Base-by-base conservation (phyloP, 768 basidiomycete species). In the Boletus subcaerulescens region DNA sequence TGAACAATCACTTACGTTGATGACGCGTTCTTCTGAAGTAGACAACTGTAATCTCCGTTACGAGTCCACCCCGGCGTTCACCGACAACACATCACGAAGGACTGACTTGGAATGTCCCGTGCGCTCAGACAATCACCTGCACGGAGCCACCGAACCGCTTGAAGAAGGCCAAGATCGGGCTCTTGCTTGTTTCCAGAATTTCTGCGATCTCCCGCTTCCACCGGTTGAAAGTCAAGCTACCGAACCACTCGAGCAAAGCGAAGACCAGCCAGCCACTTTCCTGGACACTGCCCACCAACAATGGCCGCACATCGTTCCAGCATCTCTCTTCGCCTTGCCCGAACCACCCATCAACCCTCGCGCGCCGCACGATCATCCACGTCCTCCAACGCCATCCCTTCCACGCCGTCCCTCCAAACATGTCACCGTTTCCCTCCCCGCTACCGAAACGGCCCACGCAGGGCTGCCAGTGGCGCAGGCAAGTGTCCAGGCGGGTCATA, bases 321-420 rank as follows among this genome's bases (percentile, higher is more conserved):
- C 6, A 10, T 41, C 38, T 18, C 8, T 24, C 7, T 10, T 41
- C 42, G 13, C 8, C 18, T 39, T 39, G 15, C 38, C 38, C 1
- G 17, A 18, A 18, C 17, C n/a, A 39, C n/a, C n/a, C n/a, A n/a
- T n/a, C n/a, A 10, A 17, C 5, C 38, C 38, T 39, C 38, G 15
- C n/a, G 7, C 17, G n/a, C n/a, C 15, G 15, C 38, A 17, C 9
- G 38, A 7, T 0, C n/a, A 10, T 14, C 60, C 50, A 15, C 55
- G 60, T 24, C 55, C 55, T 0, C 55, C 50, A 3, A 62, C 56
- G 1, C 60, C 56, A 15, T 52, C 51, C 5, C n/a, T 5, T 24
- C 42, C 55, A 4, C 55, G 39, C 13, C 14, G 42, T 15, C 35
- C 22, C 5, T 14, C 36, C 5, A 61, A 50, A 39, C 3, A 0